Evolutionary conservation across 2,329 filamentous ascomycete genomes (phyloP), one percentile per base, ranked within the genome.

Genomic region (Fusarium pseudograminearum): DNA sequence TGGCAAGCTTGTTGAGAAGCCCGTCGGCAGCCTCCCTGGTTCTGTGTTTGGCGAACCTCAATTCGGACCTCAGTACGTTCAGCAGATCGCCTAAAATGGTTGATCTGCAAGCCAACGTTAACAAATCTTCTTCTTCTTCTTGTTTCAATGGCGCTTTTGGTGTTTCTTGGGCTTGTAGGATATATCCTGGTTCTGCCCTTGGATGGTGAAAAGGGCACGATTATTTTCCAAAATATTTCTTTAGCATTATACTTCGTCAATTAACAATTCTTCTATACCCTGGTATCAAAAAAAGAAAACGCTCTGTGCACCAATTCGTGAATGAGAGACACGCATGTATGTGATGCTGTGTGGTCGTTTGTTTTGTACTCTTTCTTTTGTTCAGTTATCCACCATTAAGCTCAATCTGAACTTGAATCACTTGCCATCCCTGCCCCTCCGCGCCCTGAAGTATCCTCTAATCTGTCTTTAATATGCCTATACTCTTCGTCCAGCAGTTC

Each of bases 51-150:
- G 78, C 4, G 69, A 71, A 14, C 42, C 59, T 16, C 67, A 59
- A 20, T 73, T 69, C 31, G 78, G 78, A 9, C 78, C 79, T 24
- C 74, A 76, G 63, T 81, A 76, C 61, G 74, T 79, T 31, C 69
- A 76, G 74, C 77, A 79, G 70, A 74, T 78, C 61, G 71, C 74
- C 59, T 20, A 40, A 18, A 18, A 53, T n/a, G 6, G 24, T 65
- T 33, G 11, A 41, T n/a, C 8, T 30, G 15, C n/a, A n/a, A 52
- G 24, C 11, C 28, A 22, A 40, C 6, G 18, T 48, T n/a, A 42
- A 57, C 34, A 33, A 52, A 45, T 54, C 26, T 18, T 41, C 22
- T 18, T 24, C 48, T 34, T 24, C 56, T 34, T 51, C n/a, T 22
- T 22, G n/a, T 40, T 41, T 59, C 33, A n/a, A 48, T 44, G 67